phyloP scores from a whole-genome alignment of 2,329 filamentous ascomycete species.

The Coniochaeta sp. region DNA sequence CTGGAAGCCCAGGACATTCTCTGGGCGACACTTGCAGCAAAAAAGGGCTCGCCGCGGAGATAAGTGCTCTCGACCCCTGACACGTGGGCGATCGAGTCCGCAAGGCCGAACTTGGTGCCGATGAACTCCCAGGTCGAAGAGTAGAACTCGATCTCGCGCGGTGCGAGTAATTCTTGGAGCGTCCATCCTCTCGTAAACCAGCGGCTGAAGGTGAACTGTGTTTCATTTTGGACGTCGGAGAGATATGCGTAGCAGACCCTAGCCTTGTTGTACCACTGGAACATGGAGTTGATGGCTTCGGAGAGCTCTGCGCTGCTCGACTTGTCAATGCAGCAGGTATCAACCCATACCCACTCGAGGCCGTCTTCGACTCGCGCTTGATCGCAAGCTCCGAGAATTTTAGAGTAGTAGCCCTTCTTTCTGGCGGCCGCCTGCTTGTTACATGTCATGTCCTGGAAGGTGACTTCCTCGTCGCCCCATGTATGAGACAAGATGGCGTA shows the following conservation, averaged over 20 bases:
- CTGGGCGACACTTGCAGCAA: background rate
- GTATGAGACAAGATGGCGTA: background rate
- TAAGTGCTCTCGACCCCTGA: background rate
- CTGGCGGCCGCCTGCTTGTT: background rate
- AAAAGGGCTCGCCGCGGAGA: background rate
- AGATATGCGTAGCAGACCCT: constrained; percentile 4
- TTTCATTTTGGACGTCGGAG: background rate
- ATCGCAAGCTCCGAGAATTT: background rate
- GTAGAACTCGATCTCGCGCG: constrained; percentile 3
- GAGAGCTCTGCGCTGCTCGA: background rate
- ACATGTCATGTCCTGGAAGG: background rate
- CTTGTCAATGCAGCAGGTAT: background rate
- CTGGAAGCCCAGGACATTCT: constrained; percentile 5
- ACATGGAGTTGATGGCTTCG: background rate
- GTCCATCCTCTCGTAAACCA: constrained; percentile 7
- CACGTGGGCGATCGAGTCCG: background rate
- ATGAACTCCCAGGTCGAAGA: constrained; percentile 5
- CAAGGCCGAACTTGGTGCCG: background rate
- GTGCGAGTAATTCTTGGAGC: constrained; percentile 5
- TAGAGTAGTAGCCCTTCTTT: background rate
- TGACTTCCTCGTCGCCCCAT: background rate
- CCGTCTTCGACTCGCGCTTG: background rate
- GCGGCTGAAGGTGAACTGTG: background rate
- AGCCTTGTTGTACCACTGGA: constrained; percentile 3
- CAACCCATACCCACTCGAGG: background rate